Percentiles rank a stretch among this genome's conserved stretches.
phyloP scores from a whole-genome alignment of 768 basidiomycete species.

The Chalciporus piperatus region DNA sequence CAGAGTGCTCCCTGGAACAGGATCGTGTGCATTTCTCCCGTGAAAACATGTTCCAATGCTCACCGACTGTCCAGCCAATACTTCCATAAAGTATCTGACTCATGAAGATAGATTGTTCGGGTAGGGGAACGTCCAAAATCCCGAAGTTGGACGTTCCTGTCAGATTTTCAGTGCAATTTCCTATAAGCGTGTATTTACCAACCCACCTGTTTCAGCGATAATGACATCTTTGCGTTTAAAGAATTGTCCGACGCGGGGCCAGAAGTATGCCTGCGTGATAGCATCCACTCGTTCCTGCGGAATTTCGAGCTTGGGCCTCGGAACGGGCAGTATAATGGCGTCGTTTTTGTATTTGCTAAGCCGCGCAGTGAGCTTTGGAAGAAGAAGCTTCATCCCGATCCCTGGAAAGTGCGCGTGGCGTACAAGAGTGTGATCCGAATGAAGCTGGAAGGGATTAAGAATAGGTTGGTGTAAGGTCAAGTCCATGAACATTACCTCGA shows the following conservation, averaged over 20 bases:
- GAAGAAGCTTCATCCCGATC: slow-evolving; percentile 75
- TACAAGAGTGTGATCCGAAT: slow-evolving; percentile 69
- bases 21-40: no score
- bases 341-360: slow-evolving; percentile 40
- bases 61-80: slow-evolving; percentile 87
- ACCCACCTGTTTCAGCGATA: slow-evolving; percentile 78
- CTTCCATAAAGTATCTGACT: slow-evolving; percentile 88
- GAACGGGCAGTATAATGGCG: slow-evolving; percentile 46
- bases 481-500: slow-evolving; percentile 49
- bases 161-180: background rate
- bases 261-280: slow-evolving; percentile 81
- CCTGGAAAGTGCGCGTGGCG: slow-evolving; percentile 60
- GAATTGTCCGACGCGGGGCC: slow-evolving; percentile 75
- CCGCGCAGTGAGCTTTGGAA: slow-evolving; percentile 65
- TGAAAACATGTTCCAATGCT: slow-evolving; percentile 15
- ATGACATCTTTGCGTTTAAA: slow-evolving; percentile 74
- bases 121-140: slow-evolving; percentile 76
- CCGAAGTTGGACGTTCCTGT: slow-evolving; percentile 81
- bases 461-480: background rate
- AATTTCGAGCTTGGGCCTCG: slow-evolving; percentile 36
- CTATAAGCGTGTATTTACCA: background rate
- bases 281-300: slow-evolving; percentile 48
- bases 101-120: slow-evolving; percentile 61
- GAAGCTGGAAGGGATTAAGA: slow-evolving; percentile 47
- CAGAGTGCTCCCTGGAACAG: slow-evolving; percentile 52